Conservation (phyloP, 208 protist species). For the Phytomonas francai region DNA sequence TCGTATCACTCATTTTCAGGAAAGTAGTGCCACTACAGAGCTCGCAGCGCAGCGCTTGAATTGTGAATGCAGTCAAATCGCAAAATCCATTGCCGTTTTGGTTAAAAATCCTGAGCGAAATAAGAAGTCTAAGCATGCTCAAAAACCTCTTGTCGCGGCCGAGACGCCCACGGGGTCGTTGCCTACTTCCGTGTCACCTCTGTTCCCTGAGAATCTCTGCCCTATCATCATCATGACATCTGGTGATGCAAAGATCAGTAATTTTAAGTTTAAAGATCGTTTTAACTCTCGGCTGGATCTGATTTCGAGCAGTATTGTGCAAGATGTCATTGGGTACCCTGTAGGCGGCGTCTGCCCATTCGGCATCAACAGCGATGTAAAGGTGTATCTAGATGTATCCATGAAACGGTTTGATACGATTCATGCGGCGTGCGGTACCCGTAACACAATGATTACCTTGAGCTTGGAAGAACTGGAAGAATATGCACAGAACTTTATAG, state of each 20-base stretch:
- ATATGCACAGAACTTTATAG: slow-evolving; percentile 45
- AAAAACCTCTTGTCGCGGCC: background rate
- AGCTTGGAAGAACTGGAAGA: slow-evolving; percentile 44
- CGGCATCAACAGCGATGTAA: slow-evolving; percentile 33
- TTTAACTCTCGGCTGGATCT: slow-evolving; percentile 36
- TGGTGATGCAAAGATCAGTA: slow-evolving; percentile 39
- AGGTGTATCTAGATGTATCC: slow-evolving; percentile 60
- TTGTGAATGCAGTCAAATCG: slow-evolving; percentile 44
- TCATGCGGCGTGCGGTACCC: slow-evolving; percentile 39
- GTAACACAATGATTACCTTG: slow-evolving; percentile 32
- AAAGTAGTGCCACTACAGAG: slow-evolving; percentile 46
- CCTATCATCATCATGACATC: slow-evolving; percentile 39
- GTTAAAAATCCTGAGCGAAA: slow-evolving; percentile 22
- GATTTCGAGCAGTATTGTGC: slow-evolving; percentile 46
- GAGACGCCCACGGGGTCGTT: background rate
- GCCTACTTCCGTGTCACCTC: background rate
- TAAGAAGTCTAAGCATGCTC: slow-evolving; percentile 6
- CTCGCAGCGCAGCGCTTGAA: slow-evolving; percentile 32
- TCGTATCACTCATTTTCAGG: slow-evolving; percentile 34
- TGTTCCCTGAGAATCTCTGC: slow-evolving; percentile 3
- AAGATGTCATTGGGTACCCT: slow-evolving; percentile 34
- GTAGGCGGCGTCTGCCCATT: slow-evolving; percentile 60
- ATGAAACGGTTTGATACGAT: slow-evolving; percentile 46
- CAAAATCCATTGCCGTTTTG: slow-evolving; percentile 46
- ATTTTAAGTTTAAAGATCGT: slow-evolving; percentile 39